Evolutionary conservation across 2,329 filamentous ascomycete species (phyloP).

Genomic region (Daldinia eschscholtzii): DNA sequence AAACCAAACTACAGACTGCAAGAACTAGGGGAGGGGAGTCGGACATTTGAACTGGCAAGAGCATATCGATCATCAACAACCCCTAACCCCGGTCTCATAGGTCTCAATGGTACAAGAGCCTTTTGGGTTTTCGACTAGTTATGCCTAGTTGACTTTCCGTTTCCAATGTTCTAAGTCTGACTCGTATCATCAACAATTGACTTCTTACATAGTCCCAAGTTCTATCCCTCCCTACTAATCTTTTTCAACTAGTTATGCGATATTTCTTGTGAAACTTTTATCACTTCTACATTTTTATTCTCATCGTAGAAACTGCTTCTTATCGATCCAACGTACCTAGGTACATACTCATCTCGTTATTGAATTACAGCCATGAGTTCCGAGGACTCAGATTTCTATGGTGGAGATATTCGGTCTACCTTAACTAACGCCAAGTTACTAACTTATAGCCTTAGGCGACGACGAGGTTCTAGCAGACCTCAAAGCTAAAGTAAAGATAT

Average conservation of each 20-base stretch:
- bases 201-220: not conserved
- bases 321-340: not conserved
- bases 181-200: slow-evolving; percentile 9
- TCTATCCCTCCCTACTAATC: not conserved
- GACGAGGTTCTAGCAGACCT: slow-evolving; percentile 62
- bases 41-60: slow-evolving; percentile 14
- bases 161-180: slow-evolving; percentile 16
- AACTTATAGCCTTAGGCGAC: slow-evolving; percentile 62
- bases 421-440: slow-evolving; percentile 20
- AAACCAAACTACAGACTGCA: not conserved
- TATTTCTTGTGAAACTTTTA: slow-evolving; percentile 4
- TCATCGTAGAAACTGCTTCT: not conserved
- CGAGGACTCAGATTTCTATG: slow-evolving; percentile 71
- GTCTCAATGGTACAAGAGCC: not conserved
- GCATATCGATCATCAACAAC: slow-evolving; percentile 2
- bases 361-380: slow-evolving; percentile 54
- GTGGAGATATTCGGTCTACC: slow-evolving; percentile 51
- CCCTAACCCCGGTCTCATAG: slow-evolving; percentile 17
- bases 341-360: slow-evolving; percentile 7
- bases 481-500: slow-evolving; percentile 62
- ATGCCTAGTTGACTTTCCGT: slow-evolving; percentile 4
- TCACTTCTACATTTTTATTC: slow-evolving; percentile 8
- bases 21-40: slow-evolving; percentile 5
- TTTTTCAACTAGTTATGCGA: not conserved
- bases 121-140: slow-evolving; percentile 1